Evolutionary conservation across 768 basidiomycete species (phyloP).

Genomic region (Lentinula aciculospora): DNA sequence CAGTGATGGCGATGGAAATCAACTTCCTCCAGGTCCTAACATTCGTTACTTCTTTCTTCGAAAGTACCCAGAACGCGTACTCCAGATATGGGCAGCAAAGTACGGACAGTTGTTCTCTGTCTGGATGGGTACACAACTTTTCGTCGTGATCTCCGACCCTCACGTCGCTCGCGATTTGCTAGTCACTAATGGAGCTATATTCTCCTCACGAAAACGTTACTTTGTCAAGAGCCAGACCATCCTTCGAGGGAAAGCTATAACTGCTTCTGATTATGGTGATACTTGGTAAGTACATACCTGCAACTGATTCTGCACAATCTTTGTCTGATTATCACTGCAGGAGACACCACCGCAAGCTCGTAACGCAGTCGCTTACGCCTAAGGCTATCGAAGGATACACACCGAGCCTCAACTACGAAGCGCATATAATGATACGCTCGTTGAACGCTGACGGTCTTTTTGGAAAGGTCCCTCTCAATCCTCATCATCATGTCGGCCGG

Average conservation of each 20-base stretch:
- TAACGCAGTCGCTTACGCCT: slow-evolving; percentile 14
- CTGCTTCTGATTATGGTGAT: slow-evolving; percentile 37
- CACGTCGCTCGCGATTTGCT: slow-evolving; percentile 37
- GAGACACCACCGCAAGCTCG: slow-evolving; percentile 20
- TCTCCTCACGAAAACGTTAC: slow-evolving; percentile 40
- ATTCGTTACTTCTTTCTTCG: slow-evolving; percentile 25
- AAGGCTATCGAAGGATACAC: slow-evolving; percentile 14
- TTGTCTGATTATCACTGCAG: slow-evolving; percentile 7
- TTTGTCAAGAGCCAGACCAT: slow-evolving; percentile 42
- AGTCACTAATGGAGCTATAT: slow-evolving; percentile 38
- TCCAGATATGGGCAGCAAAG: slow-evolving; percentile 35
- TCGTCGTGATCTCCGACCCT: slow-evolving; percentile 40
- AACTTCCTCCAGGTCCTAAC: background rate
- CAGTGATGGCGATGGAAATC: background rate
- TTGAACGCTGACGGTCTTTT: slow-evolving; percentile 10
- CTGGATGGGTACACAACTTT: slow-evolving; percentile 42
- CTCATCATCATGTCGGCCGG: slow-evolving; percentile 13
- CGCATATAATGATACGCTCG: slow-evolving; percentile 12
- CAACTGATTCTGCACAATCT: no score
- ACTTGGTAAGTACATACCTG: background rate
- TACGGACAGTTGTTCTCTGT: slow-evolving; percentile 40
- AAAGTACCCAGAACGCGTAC: slow-evolving; percentile 34
- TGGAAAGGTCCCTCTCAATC: slow-evolving; percentile 16
- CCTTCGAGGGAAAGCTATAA: slow-evolving; percentile 37
- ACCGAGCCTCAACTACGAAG: slow-evolving; percentile 15